Evolutionary conservation across 2,329 filamentous ascomycete species (phyloP).

Genomic region (Hymenoscyphus repandus): DNA sequence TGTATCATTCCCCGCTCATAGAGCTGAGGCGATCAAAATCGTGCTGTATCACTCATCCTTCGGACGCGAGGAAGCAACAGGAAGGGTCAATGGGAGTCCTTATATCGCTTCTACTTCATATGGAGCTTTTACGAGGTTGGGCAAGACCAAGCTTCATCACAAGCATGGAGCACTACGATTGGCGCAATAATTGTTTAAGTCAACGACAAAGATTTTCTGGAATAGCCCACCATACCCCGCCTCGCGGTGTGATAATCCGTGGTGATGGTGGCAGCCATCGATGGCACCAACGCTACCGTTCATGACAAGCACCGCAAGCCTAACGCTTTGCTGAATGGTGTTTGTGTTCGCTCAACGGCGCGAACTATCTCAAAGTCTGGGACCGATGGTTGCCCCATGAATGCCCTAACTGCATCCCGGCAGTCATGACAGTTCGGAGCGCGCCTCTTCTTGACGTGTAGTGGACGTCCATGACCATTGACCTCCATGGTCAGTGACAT

Average conservation of each 20-base stretch:
- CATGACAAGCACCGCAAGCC: background rate
- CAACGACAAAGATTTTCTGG: background rate
- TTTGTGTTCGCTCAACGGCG: too few relatives aligned
- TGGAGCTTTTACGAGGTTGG: background rate
- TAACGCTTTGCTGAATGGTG: background rate
- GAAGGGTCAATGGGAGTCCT: constrained; percentile 11
- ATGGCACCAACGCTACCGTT: too few relatives aligned
- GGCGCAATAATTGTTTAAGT: constrained; percentile 6
- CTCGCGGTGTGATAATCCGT: too few relatives aligned
- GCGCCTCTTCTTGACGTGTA: background rate
- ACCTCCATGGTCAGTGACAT: too few relatives aligned
- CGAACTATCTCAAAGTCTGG: background rate
- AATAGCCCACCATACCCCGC: background rate
- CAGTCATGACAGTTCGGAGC: background rate
- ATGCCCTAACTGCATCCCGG: background rate
- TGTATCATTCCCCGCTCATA: constrained; percentile 2
- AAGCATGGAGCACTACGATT: background rate
- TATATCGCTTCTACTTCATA: background rate
- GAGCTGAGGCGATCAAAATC: background rate
- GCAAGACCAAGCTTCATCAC: too few relatives aligned
- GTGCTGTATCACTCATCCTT: constrained; percentile 5
- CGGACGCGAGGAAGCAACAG: constrained; percentile 9
- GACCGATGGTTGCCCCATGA: background rate
- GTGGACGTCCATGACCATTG: too few relatives aligned
- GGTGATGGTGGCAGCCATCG: too few relatives aligned